Evolutionary conservation across 257 asterid species (phyloP).

Genomic region (Buddleja alternifolia): DNA sequence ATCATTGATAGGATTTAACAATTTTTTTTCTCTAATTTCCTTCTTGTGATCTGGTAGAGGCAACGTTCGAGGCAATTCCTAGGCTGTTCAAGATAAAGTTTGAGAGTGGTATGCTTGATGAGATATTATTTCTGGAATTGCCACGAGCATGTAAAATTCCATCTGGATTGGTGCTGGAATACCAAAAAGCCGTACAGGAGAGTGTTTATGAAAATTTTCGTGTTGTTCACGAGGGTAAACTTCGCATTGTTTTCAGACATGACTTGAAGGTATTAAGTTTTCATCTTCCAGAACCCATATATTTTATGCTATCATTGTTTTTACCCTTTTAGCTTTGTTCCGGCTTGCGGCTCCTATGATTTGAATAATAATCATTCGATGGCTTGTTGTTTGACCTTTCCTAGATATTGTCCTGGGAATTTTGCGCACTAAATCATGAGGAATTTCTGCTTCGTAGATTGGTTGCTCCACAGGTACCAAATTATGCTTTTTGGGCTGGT

Average conservation of each 20-base stretch:
- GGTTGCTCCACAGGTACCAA: slow-evolving; percentile 58
- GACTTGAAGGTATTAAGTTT: slow-evolving; percentile 63
- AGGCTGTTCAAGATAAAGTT: slow-evolving; percentile 53
- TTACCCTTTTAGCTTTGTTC: slow-evolving; percentile 9
- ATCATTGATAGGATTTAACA: not conserved
- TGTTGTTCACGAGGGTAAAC: slow-evolving; percentile 62
- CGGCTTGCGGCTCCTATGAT: not conserved
- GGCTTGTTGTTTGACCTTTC: slow-evolving; percentile 23
- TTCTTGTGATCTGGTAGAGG: slow-evolving; percentile 45
- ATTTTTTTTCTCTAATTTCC: not conserved
- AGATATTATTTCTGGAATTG: slow-evolving; percentile 49
- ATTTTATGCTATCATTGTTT: not conserved
- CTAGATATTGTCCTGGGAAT: slow-evolving; percentile 73
- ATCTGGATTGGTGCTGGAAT: slow-evolving; percentile 53
- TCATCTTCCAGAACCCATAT: not conserved
- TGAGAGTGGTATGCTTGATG: slow-evolving; percentile 56
- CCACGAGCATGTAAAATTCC: slow-evolving; percentile 44
- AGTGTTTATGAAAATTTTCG: slow-evolving; percentile 49
- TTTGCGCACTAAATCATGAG: slow-evolving; percentile 58
- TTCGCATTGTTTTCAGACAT: slow-evolving; percentile 52
- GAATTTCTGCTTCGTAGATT: slow-evolving; percentile 47
- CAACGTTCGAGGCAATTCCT: slow-evolving; percentile 54
- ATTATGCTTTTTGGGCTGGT: slow-evolving; percentile 11
- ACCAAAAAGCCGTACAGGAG: slow-evolving; percentile 48
- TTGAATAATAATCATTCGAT: not conserved